These are phyloP conservation scores for Cryphonectria carpinicola DNA, from an alignment of 2,329 filamentous ascomycete genomes.

Conservation along the genomic window DNA sequence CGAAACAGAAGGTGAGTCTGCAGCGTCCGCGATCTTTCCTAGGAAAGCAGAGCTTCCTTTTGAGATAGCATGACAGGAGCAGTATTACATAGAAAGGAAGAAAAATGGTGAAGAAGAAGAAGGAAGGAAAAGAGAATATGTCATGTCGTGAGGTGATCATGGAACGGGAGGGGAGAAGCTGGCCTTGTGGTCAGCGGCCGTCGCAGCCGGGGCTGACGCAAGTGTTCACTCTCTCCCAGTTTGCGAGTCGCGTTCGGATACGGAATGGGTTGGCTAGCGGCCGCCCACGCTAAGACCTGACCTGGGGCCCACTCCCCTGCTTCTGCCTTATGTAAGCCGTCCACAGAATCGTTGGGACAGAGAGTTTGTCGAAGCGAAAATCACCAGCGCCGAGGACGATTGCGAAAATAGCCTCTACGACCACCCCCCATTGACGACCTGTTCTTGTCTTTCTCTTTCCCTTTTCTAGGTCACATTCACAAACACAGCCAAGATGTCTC, in stretches of 20 bases:
- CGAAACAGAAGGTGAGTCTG: not conserved
- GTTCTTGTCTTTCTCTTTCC: not conserved
- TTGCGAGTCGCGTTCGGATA: slow-evolving; percentile 20
- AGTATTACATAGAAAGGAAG: slow-evolving; percentile 13
- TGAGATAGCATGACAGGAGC: slow-evolving; percentile 7
- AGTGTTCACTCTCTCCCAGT: slow-evolving; percentile 6
- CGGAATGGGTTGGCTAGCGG: not conserved
- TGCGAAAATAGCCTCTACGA: slow-evolving; percentile 28
- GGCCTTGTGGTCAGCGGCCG: slow-evolving; percentile 4
- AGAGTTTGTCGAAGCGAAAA: slow-evolving; percentile 26
- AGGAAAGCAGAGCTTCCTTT: slow-evolving; percentile 14
- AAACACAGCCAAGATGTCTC: slow-evolving; percentile 57
- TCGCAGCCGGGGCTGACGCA: slow-evolving; percentile 15
- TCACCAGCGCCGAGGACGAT: slow-evolving; percentile 23
- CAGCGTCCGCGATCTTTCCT: slow-evolving; percentile 19
- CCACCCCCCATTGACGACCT: slow-evolving; percentile 26
- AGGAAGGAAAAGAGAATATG: not conserved
- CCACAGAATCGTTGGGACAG: slow-evolving; percentile 26
- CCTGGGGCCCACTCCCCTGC: not conserved
- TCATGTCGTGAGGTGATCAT: slow-evolving; percentile 2
- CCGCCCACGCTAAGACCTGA: slow-evolving; percentile 10
- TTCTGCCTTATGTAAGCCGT: slow-evolving; percentile 22
- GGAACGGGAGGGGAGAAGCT: not conserved
- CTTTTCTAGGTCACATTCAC: slow-evolving; percentile 13
- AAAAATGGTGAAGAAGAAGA: not conserved